Base-by-base conservation (phyloP, 2,329 filamentous ascomycete genomes). In the Metarhizium guizhouense region DNA sequence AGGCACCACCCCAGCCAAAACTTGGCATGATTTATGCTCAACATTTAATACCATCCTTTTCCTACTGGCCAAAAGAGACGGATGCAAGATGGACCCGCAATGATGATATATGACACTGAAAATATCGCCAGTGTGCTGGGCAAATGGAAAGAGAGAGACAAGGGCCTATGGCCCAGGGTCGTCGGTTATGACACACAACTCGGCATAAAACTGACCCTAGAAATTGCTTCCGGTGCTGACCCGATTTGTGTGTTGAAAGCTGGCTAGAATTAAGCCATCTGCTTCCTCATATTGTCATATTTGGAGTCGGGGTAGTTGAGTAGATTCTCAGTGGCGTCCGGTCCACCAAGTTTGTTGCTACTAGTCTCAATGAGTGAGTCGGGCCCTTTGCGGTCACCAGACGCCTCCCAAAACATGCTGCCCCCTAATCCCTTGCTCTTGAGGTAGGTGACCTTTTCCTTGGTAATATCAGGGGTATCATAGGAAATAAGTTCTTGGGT, bases 331-430 rank as follows among this genome's bases (percentile, higher is more conserved):
- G 66, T 72, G 20, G 67, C 67, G 51, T 82, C 77, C 5, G 82
- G 65, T 7, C 64, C 66, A 6, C 68, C 68, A 2, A 69, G 62
- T 4, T 72, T 70, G n/a, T 73, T 73, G 14, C 77, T 69, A 3
- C 63, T 68, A 6, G 77, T 77, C 40, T 68, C 65, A 56, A 88
- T 85, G 62, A 94, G 72, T 60, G 84, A 88, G 3, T 78, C 76
- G 11, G 69, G 70, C 18, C 78, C 82, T 4, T 64, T 76, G 63
- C 79, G 79, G 67, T 95, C 90, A 7, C 78, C 83, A 58, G 84
- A 88, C 16, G 81, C 84, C 68, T 94, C 88, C 89, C 89, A 95
- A 80, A 88, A 95, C 88, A 94, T 93, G 34, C 81, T 84, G 29
- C 89, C 90, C 3, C 85, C 88, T 1, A 94, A 76, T 0, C 82